Conservation (phyloP, 139 green algal genomes). For the Diplosphaera chodatii region DNA sequence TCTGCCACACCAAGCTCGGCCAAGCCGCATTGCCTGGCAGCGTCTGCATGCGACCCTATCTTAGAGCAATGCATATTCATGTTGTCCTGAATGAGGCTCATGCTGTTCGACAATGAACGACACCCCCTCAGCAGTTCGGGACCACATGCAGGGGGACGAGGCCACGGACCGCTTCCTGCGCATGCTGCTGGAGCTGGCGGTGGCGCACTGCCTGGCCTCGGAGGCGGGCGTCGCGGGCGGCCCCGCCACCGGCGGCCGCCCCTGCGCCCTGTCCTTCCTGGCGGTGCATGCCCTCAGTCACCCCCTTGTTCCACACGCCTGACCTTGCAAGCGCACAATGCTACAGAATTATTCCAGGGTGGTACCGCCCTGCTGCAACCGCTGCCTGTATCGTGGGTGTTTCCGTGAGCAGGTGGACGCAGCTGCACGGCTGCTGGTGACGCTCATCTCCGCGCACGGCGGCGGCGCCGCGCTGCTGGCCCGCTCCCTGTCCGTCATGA, state of each 20-base stretch:
- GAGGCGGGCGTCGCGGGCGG: constrained; percentile 33
- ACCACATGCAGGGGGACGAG: constrained; percentile 71
- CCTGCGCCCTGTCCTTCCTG: constrained; percentile 29
- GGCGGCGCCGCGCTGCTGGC: constrained; percentile 57
- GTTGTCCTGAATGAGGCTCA: too few species aligned
- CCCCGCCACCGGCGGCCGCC: constrained; percentile 7
- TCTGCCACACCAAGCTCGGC: too few species aligned
- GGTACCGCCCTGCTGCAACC: too few species aligned
- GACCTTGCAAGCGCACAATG: too few species aligned
- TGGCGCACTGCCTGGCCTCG: constrained; percentile 70
- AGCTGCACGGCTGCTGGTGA: constrained; percentile 45
- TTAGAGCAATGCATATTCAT: too few species aligned
- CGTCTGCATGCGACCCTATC: too few species aligned
- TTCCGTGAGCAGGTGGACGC: constrained; percentile 39
- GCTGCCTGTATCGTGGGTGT: too few species aligned
- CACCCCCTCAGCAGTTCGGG: too few species aligned
- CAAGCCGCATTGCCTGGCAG: too few species aligned
- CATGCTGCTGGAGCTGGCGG: constrained; percentile 77
- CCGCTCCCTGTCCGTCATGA: constrained; percentile 62
- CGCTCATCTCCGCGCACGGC: constrained; percentile 37
- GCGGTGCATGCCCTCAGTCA: constrained; percentile 5
- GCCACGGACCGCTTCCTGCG: constrained; percentile 83
- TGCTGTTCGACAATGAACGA: too few species aligned
- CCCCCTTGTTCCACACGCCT: too few species aligned
- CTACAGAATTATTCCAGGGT: too few species aligned